These are phyloP conservation scores for Stromatinia cepivora DNA, from an alignment of 2,329 filamentous ascomycete genomes.

Conservation along the genomic window DNA sequence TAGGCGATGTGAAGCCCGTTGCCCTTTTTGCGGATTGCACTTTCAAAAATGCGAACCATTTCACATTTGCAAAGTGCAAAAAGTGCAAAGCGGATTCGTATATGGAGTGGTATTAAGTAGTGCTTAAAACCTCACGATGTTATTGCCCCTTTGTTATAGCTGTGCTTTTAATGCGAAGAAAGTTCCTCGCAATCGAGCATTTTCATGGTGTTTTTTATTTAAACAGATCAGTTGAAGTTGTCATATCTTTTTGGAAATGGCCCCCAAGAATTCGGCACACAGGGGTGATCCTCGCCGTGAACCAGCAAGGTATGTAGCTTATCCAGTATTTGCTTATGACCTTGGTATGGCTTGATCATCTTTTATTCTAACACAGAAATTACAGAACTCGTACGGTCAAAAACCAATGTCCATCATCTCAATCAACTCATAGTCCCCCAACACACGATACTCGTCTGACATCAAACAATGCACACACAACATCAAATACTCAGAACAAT, in stretches of 20 bases:
- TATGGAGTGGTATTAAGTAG: not conserved
- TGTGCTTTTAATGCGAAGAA: not conserved
- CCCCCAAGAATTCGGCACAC: not conserved
- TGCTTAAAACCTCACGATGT: not conserved
- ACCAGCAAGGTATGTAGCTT: conserved; percentile 20
- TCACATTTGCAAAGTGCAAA: conserved; percentile 19
- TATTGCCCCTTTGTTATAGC: not conserved
- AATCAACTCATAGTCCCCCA: not conserved
- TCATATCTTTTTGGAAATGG: not conserved
- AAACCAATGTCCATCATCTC: not conserved
- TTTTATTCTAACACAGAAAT: not conserved
- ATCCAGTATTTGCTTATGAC: not conserved
- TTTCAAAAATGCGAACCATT: conserved; percentile 17
- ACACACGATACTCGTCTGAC: not conserved
- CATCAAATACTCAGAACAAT: not conserved
- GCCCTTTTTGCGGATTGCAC: conserved; percentile 12
- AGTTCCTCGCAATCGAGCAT: not conserved
- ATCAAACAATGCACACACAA: not conserved
- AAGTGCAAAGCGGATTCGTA: not conserved
- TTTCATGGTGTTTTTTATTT: not conserved
- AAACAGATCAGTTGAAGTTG: not conserved
- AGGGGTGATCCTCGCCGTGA: conserved; percentile 8
- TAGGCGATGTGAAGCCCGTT: conserved; percentile 12
- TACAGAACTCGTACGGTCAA: not conserved
- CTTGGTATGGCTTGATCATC: not conserved